These are phyloP conservation scores for Hypoxylon cercidicola DNA, from an alignment of 495 filamentous ascomycete species.

Conservation along the genomic window DNA sequence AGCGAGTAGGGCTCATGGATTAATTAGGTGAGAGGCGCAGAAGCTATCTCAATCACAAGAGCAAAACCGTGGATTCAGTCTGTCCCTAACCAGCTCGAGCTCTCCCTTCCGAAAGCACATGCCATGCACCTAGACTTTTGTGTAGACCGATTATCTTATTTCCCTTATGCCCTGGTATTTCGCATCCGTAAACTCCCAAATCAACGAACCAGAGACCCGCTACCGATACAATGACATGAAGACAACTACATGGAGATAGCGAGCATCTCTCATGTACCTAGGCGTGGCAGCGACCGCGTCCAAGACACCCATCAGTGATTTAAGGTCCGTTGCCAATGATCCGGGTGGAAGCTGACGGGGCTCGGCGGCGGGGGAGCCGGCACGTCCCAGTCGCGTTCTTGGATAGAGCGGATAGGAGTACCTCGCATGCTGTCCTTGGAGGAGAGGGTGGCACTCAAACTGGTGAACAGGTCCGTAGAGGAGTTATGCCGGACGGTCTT, in stretches of 20 bases:
- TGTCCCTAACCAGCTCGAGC: constrained; percentile 17
- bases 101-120: constrained; percentile 32
- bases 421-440: constrained; percentile 50
- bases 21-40: constrained; percentile 14
- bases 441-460: constrained; percentile 56
- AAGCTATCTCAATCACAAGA: constrained; percentile 31
- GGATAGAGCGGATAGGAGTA: constrained; percentile 56
- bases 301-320: constrained; percentile 36
- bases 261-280: constrained; percentile 13
- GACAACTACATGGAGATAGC: constrained; percentile 25
- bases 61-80: constrained; percentile 34
- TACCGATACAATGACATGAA: constrained; percentile 42
- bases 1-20: constrained; percentile 23
- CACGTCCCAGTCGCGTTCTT: constrained; percentile 61
- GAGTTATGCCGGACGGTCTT: constrained; percentile 49
- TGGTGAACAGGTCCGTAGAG: constrained; percentile 59
- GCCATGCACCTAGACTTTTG: constrained; percentile 43
- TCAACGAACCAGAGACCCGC: constrained; percentile 31
- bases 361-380: constrained; percentile 61
- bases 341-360: constrained; percentile 58
- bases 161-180: constrained; percentile 40
- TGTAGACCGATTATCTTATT: constrained; percentile 47
- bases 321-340: constrained; percentile 53
- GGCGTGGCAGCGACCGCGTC: neutral
- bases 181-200: constrained; percentile 42